These are phyloP conservation scores for Talaromyces liani DNA, from an alignment of 495 filamentous ascomycete species.

Conservation along the genomic window DNA sequence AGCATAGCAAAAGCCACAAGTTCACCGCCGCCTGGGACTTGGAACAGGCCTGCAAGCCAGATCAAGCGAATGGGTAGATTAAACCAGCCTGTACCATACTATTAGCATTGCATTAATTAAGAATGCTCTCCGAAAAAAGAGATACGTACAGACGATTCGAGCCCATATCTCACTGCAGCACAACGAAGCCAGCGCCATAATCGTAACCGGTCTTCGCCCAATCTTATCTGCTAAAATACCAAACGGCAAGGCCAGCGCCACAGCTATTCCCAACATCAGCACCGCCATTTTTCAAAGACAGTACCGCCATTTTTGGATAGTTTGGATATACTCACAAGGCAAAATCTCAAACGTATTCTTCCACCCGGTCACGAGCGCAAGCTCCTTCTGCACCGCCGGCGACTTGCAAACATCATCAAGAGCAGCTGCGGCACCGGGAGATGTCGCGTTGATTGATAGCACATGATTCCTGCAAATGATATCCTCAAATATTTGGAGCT, in stretches of 20 bases:
- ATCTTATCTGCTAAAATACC: constrained; percentile 32
- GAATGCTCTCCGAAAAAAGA: not conserved
- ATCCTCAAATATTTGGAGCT: not conserved
- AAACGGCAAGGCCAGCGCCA: constrained; percentile 27
- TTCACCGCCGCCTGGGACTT: constrained; percentile 26
- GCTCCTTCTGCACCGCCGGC: constrained; percentile 33
- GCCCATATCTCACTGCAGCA: constrained; percentile 24
- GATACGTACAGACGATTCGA: constrained; percentile 28
- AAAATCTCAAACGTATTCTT: constrained; percentile 31
- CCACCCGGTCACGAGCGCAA: constrained; percentile 34
- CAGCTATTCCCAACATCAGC: constrained; percentile 1
- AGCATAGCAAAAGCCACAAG: constrained; percentile 15
- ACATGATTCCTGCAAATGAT: not conserved
- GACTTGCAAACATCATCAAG: constrained; percentile 25
- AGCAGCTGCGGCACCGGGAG: not conserved
- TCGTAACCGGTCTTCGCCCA: constrained; percentile 36
- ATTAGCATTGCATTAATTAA: not conserved
- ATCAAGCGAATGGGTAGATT: constrained; percentile 21
- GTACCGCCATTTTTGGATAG: not conserved
- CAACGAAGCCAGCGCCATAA: constrained; percentile 26
- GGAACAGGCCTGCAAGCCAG: constrained; percentile 22
- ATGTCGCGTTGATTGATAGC: not conserved
- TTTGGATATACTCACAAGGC: constrained; percentile 17
- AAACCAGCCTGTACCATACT: constrained; percentile 1
- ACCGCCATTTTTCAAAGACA: not conserved